Percentiles rank a stretch among this genome's conserved stretches.
Conservation (phyloP, 768 basidiomycete genomes). For the Panellus pusillus region DNA sequence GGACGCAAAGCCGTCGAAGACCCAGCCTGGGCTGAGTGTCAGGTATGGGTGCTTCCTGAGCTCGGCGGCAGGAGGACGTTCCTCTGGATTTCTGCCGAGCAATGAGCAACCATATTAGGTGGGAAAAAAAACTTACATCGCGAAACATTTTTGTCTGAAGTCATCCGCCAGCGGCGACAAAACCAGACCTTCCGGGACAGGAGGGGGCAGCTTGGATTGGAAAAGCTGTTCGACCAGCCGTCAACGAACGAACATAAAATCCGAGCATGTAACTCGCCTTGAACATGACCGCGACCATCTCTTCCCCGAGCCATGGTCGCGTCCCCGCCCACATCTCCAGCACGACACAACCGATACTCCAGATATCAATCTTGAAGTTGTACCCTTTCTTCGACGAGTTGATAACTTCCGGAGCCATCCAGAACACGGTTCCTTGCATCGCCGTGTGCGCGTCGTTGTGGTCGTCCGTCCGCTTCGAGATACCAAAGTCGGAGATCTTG, state of each 20-base stretch:
- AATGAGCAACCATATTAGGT: conserved; percentile 12
- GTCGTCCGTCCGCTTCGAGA: conserved; percentile 94
- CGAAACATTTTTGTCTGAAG: conserved; percentile 87
- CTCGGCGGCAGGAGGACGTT: conserved; percentile 78
- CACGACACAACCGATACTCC: conserved; percentile 98
- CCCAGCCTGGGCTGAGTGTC: conserved; percentile 68
- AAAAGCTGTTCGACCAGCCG: conserved; percentile 58
- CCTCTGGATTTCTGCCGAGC: conserved; percentile 68
- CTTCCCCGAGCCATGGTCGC: conserved; percentile 90
- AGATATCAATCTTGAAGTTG: conserved; percentile 97
- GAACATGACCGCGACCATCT: conserved; percentile 90
- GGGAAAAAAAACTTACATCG: conserved; percentile 56
- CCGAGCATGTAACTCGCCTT: conserved; percentile 56
- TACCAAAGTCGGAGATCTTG: conserved; percentile 98
- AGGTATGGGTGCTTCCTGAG: conserved; percentile 81
- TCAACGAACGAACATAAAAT: not conserved
- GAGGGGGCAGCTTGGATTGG: conserved; percentile 81
- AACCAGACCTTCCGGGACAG: conserved; percentile 80
- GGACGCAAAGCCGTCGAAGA: conserved; percentile 58
- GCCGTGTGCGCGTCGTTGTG: conserved; percentile 84
- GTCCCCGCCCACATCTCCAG: conserved; percentile 99
- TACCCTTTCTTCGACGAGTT: conserved; percentile 88
- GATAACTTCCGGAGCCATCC: conserved; percentile 98
- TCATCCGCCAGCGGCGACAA: conserved; percentile 78
- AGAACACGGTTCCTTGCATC: conserved; percentile 98